Evolutionary conservation across 1,139 yeast genomes (phyloP), one percentile per base, ranked within the genome.

Genomic region (Kazachstania sp.): DNA sequence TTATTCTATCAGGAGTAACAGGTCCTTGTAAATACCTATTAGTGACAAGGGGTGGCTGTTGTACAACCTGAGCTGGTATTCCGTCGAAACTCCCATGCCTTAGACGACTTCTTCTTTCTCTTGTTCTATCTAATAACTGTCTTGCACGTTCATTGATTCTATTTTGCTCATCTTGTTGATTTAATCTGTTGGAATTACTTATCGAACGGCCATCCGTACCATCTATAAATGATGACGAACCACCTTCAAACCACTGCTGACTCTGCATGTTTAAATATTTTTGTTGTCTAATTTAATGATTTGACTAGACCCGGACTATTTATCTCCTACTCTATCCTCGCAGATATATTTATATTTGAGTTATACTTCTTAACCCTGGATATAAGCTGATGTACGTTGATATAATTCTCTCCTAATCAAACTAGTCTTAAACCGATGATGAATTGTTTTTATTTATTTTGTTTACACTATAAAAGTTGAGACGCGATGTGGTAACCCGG

Each of bases 81-180:
- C 15, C 36, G 15, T 32, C 36, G 18, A 32, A 16, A 2, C 36
- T 19, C 19, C 36, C 19, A 3, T 19, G 36, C 15, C 15, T 16
- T 15, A 32, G 36, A 34, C 60, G 36, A 29, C 49, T 51, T 38
- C 64, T 53, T 13, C 65, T 56, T 45, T 58, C 60, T 41, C 65
- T 53, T 19, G 63, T 63, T 40, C 64, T 55, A 45, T 62, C 61
- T 34, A 63, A 45, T 26, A 63, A 49, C 15, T 53, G 51, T 18
- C 55, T 42, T 3, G 67, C 67, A 39, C 65, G 50, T 41, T 54
- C 59, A 41, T 63, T 61, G 18, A 63, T 60, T 11, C 53, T 50
- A 30, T 60, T 56, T 39, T 58, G 60, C 16, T 56, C 57, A 38
- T 58, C 58, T 20, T 55, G 56, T 5, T 43, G 41, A 32, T 37